Conservation (phyloP, 352 stramenopile genomes). For the Elongisporangium undulatum region DNA sequence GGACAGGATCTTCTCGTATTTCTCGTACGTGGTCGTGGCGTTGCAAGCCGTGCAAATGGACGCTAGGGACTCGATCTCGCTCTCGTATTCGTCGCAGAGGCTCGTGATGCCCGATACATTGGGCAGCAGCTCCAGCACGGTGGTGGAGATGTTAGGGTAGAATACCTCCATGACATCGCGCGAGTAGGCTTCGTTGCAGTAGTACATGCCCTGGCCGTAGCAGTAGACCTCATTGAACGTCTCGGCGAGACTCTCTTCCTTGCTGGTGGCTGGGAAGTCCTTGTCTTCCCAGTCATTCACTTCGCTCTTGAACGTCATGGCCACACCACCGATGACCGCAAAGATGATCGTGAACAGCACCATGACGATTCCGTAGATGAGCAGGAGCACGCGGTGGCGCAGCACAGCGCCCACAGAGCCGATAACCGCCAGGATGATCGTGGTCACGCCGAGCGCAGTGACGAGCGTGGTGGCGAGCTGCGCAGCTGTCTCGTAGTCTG, state of each 20-base stretch:
- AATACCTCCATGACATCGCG: constrained; percentile 57
- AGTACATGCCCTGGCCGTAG: constrained; percentile 78
- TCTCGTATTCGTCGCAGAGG: constrained; percentile 35
- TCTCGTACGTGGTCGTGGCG: constrained; percentile 41
- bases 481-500: constrained; percentile 56
- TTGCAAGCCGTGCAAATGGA: constrained; percentile 56
- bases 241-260: constrained; percentile 53
- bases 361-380: constrained; percentile 75
- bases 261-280: constrained; percentile 42
- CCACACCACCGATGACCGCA: constrained; percentile 56
- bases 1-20: constrained; percentile 65
- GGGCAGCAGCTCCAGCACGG: constrained; percentile 39
- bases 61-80: constrained; percentile 24
- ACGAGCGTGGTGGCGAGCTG: constrained; percentile 39
- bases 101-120: constrained; percentile 55
- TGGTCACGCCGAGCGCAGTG: constrained; percentile 41
- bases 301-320: constrained; percentile 71
- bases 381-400: constrained; percentile 60
- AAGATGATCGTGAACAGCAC: constrained; percentile 68
- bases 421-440: constrained; percentile 56
- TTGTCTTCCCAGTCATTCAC: constrained; percentile 49
- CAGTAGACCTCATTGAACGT: constrained; percentile 85
- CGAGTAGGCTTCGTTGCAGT: constrained; percentile 76
- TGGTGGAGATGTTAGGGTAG: constrained; percentile 36
- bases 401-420: constrained; percentile 64